Evolutionary conservation across 1,139 yeast genomes (phyloP).

Genomic region (Diutina scorzettiae): DNA sequence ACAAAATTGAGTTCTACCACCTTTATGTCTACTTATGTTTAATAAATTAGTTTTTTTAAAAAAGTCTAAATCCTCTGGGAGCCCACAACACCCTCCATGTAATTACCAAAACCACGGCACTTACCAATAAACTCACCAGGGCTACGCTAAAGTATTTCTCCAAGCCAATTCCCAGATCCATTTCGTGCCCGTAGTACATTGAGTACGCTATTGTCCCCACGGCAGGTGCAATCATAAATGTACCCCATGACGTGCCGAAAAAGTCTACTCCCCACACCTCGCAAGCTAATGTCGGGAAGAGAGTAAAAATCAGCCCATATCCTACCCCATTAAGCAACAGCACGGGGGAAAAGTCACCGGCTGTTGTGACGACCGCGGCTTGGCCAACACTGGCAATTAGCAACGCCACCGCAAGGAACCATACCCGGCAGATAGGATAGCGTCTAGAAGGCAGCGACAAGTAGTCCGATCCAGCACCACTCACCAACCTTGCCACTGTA

Average conservation of each 20-base stretch:
- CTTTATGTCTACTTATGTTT: no score
- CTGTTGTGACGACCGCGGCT: slow-evolving; percentile 9
- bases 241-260: slow-evolving; percentile 91
- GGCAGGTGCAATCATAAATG: slow-evolving; percentile 86
- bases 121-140: slow-evolving; percentile 18
- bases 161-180: slow-evolving; percentile 36
- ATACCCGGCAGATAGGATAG: slow-evolving; percentile 25
- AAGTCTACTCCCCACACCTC: slow-evolving; percentile 83
- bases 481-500: slow-evolving; percentile 36
- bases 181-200: slow-evolving; percentile 53
- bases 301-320: slow-evolving; percentile 79
- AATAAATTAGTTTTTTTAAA: background rate
- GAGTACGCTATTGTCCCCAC: slow-evolving; percentile 68
- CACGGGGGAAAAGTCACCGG: slow-evolving; percentile 19
- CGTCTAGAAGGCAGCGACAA: slow-evolving; percentile 18
- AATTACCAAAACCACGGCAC: slow-evolving; percentile 18
- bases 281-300: slow-evolving; percentile 74
- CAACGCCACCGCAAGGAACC: slow-evolving; percentile 31
- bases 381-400: slow-evolving; percentile 36
- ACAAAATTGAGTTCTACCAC: no score
- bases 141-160: slow-evolving; percentile 24
- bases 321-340: slow-evolving; percentile 54
- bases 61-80: slow-evolving; percentile 16
- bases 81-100: slow-evolving; percentile 28
- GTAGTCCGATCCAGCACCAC: slow-evolving; percentile 60